A percentile compares a stretch with the other conserved stretches of the same genome.
Evolutionary conservation across 2,329 filamentous ascomycete species (phyloP).

Genomic region (Sordariomycetes sp.): DNA sequence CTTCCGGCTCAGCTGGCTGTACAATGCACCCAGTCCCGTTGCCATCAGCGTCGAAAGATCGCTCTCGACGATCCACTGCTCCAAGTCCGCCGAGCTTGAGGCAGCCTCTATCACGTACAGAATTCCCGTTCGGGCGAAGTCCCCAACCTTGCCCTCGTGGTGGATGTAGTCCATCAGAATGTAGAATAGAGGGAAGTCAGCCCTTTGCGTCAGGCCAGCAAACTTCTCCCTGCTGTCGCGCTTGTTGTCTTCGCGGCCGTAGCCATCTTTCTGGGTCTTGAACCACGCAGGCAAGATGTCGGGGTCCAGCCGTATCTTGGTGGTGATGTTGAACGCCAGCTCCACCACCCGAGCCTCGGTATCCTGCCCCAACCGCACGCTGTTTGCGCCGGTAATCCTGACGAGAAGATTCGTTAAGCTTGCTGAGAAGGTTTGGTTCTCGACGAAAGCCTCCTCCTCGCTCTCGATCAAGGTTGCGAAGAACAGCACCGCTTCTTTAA

Average conservation of each 20-base stretch:
- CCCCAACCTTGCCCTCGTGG: slow-evolving; percentile 85
- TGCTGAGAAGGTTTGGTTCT: slow-evolving; percentile 75
- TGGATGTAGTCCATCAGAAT: slow-evolving; percentile 95
- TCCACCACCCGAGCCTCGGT: slow-evolving; percentile 87
- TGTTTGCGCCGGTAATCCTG: slow-evolving; percentile 65
- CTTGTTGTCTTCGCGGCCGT: slow-evolving; percentile 24
- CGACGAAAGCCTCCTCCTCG: slow-evolving; percentile 90
- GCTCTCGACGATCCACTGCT: slow-evolving; percentile 96
- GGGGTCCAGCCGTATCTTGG: slow-evolving; percentile 87
- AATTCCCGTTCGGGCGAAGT: slow-evolving; percentile 89
- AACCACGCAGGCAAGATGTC: slow-evolving; percentile 89
- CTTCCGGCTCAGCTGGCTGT: slow-evolving; percentile 62
- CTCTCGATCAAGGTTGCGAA: slow-evolving; percentile 92
- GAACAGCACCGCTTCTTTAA: slow-evolving; percentile 74
- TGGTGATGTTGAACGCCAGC: slow-evolving; percentile 89
- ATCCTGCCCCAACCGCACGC: slow-evolving; percentile 64
- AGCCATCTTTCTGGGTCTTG: slow-evolving; percentile 35
- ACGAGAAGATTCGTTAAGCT: slow-evolving; percentile 82
- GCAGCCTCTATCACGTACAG: slow-evolving; percentile 94
- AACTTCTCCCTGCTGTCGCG: slow-evolving; percentile 66
- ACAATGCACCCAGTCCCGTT: slow-evolving; percentile 75
- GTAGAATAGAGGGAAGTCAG: slow-evolving; percentile 94
- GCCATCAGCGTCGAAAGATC: slow-evolving; percentile 96
- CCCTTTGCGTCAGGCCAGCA: slow-evolving; percentile 75
- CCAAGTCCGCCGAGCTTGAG: slow-evolving; percentile 69